These are phyloP conservation scores for Citrus medica DNA, from an alignment of 345 rosid species.

Conservation along the genomic window DNA sequence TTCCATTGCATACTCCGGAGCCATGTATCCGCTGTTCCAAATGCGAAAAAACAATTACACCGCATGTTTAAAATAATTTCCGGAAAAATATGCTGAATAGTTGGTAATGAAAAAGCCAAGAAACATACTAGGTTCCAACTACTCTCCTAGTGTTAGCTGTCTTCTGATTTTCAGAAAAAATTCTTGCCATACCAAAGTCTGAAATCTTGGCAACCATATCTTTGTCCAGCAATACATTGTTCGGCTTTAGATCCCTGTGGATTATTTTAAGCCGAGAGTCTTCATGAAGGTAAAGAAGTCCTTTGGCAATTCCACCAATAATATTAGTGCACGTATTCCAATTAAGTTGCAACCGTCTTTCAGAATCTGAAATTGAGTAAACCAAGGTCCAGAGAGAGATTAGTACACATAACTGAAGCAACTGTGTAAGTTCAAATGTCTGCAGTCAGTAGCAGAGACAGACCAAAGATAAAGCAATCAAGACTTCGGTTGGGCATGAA, in stretches of 20 bases:
- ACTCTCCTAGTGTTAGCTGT: constrained; percentile 24
- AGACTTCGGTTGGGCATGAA: constrained; percentile 43
- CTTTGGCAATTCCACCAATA: constrained; percentile 37
- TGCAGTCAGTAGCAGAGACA: neutral
- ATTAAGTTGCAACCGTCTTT: constrained; percentile 21
- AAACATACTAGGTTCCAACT: constrained; percentile 34
- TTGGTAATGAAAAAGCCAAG: neutral
- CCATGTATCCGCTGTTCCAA: constrained; percentile 40
- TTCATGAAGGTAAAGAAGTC: constrained; percentile 47
- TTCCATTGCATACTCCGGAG: constrained; percentile 42
- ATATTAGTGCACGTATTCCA: constrained; percentile 39
- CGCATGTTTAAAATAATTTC: neutral
- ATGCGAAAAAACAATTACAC: neutral
- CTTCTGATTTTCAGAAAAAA: constrained; percentile 19
- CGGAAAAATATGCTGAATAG: neutral
- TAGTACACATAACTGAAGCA: neutral
- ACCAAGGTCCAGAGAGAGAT: neutral
- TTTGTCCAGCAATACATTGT: constrained; percentile 37
- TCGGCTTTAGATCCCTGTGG: constrained; percentile 47
- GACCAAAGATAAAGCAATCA: constrained; percentile 38
- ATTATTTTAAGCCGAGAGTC: constrained; percentile 44
- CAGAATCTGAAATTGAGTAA: constrained; percentile 19
- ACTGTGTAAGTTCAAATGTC: neutral
- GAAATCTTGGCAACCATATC: constrained; percentile 48
- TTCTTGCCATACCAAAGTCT: constrained; percentile 45